Evolutionary conservation across 2,329 filamentous ascomycete species (phyloP).

Genomic region (Zymoseptoria tritici): DNA sequence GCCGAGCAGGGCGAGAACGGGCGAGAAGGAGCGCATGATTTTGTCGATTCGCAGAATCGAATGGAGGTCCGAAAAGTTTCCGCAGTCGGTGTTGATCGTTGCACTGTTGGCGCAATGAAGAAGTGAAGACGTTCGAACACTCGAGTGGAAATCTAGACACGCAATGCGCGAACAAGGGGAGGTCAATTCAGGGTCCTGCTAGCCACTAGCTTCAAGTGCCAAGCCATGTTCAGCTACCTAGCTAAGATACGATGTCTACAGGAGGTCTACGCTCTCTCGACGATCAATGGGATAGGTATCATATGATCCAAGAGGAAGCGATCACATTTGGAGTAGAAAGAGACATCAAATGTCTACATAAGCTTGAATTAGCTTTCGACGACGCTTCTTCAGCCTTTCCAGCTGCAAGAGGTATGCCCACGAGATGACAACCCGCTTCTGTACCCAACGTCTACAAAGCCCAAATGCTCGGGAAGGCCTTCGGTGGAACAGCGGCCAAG

Average conservation of each 20-base stretch:
- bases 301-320: no score
- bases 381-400: no score
- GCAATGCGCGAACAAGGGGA: not conserved
- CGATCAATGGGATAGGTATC: no score
- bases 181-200: not conserved
- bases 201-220: not conserved
- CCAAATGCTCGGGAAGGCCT: no score
- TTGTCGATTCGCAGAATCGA: not conserved
- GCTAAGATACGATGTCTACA: not conserved
- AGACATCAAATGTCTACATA: no score
- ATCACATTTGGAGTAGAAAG: no score
- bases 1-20: slow-evolving; percentile 40
- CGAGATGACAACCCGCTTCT: no score
- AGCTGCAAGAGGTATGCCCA: no score
- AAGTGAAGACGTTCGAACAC: not conserved
- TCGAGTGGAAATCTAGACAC: not conserved
- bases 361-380: no score
- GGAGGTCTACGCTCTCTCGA: no score
- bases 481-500: no score
- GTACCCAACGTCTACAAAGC: no score
- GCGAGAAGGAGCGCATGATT: slow-evolving; percentile 21
- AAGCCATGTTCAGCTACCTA: not conserved
- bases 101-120: not conserved
- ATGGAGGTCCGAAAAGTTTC: not conserved
- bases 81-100: not conserved